Conservation (phyloP, 2,329 filamentous ascomycete genomes). For the Aspergillus sp. region DNA sequence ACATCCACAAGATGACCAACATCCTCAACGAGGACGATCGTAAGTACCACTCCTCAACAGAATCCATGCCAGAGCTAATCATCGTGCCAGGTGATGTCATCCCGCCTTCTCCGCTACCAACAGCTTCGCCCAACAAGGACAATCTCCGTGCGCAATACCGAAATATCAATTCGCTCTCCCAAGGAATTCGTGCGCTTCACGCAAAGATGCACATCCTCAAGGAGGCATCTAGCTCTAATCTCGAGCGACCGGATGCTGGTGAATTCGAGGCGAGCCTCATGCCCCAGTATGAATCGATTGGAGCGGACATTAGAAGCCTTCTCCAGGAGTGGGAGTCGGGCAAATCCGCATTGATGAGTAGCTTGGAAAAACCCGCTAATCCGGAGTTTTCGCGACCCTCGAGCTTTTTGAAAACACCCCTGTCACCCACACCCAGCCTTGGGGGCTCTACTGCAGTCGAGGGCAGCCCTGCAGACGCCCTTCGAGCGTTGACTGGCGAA, state of each 20-base stretch:
- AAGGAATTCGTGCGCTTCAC: constrained; percentile 86
- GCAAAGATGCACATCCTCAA: constrained; percentile 90
- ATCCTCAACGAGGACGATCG: constrained; percentile 79
- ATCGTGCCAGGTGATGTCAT: constrained; percentile 41
- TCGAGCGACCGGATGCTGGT: constrained; percentile 70
- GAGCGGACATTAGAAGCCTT: constrained; percentile 77
- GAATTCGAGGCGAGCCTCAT: constrained; percentile 79
- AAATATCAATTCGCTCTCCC: constrained; percentile 83
- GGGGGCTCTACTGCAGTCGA: constrained; percentile 53
- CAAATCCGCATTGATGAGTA: constrained; percentile 76
- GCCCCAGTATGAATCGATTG: constrained; percentile 92
- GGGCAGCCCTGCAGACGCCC: constrained; percentile 66
- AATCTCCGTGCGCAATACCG: constrained; percentile 83
- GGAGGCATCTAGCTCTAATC: constrained; percentile 79
- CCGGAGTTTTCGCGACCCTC: constrained; percentile 59
- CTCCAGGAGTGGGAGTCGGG: constrained; percentile 86
- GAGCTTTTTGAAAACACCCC: constrained; percentile 46
- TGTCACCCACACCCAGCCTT: constrained; percentile 50
- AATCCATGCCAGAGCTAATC: constrained; percentile 17
- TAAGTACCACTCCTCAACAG: constrained; percentile 46
- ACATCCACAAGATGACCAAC: constrained; percentile 66
- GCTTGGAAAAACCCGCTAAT: constrained; percentile 76
- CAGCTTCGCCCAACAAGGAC: constrained; percentile 74
- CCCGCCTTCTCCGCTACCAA: constrained; percentile 60
- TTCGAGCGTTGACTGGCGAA: constrained; percentile 78